A percentile compares a stretch with the other conserved stretches of the same genome.
phyloP scores from a whole-genome alignment of 371 early-diverging fungal species.

The Saksenaea vasiformis region DNA sequence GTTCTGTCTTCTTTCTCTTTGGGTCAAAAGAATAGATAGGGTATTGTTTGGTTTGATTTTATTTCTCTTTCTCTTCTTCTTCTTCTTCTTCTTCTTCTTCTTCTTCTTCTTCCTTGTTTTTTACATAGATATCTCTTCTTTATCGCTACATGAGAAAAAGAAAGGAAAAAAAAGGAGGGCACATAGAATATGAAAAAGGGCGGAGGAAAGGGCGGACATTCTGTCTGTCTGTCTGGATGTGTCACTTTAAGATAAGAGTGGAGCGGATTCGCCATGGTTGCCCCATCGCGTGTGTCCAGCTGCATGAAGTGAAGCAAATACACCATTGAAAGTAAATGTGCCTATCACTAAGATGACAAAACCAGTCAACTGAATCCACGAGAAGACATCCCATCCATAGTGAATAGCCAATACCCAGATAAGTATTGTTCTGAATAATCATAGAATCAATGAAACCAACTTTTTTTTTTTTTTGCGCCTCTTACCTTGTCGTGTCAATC shows the following conservation, averaged over 20 bases:
- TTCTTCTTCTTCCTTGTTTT: too few relatives aligned
- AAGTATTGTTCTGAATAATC: conserved; percentile 30
- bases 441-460: not conserved
- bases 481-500: conserved; percentile 45
- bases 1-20: not conserved
- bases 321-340: conserved; percentile 41
- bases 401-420: conserved; percentile 47
- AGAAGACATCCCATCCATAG: conserved; percentile 46
- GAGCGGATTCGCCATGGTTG: conserved; percentile 29
- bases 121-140: too few relatives aligned
- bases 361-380: conserved; percentile 31
- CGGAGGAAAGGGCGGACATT: not conserved
- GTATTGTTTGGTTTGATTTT: not conserved
- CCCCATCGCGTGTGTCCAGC: conserved; percentile 14
- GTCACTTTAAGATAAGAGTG: conserved; percentile 31
- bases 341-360: conserved; percentile 6
- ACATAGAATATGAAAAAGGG: not conserved
- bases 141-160: too few relatives aligned
- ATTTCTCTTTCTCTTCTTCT: too few relatives aligned
- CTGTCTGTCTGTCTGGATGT: too few relatives aligned
- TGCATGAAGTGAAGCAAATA: conserved; percentile 34
- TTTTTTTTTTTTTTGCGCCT: conserved; percentile 7
- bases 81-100: too few relatives aligned
- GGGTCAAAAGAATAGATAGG: not conserved
- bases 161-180: too few relatives aligned